Evolutionary conservation across 495 filamentous ascomycete species (phyloP), one percentile per base, ranked within the genome.

Genomic region (Chaetomium fimeti): DNA sequence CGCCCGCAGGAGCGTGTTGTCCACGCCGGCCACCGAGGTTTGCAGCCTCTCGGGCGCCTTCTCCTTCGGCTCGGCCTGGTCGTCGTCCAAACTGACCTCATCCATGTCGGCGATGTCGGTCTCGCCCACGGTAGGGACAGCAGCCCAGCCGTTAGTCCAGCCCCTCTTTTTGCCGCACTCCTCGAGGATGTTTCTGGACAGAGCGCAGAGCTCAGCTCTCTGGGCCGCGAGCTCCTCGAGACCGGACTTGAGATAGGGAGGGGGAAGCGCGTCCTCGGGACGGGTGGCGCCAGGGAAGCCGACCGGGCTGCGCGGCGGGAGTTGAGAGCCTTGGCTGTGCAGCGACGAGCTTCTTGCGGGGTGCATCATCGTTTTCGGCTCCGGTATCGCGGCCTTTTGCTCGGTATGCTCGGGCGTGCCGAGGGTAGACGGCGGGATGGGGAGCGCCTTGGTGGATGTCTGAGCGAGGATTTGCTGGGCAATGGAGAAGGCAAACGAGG

Each of bases 401-500:
- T 86, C 84, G 20, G 78, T 72, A 0, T 75, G 74, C 57, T 78
- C 79, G 8, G 71, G 66, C 22, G 77, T 67, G 7, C 74, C 72
- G 13, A 84, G 66, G 0, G 85, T 82, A 16, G 85, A 87, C 18
- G 87, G 82, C 2, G 87, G 84, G 32, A 91, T 87, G 2, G 84
- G 81, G 12, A 91, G 77, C 6, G 84, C 79, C 43, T 87, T 85
- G 8, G 90, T 90, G 5, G 83, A 83, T 0, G 90, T 96, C 69
- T 91, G 89, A 9, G 85, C 82, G 7, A 96, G 78, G 25, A 96
- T 85, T 66, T 93, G 89, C 68, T 89, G 85, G 11, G 88, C 82
- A 27, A 90, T 88, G 28, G 89, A 86, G 71, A 91, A 96, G 11
- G 85, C 88, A 84, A 93, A 97, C 0, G 91, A 92, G 6, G 87